Evolutionary conservation across 2,329 filamentous ascomycete species (phyloP).

Genomic region (Penicillium sp.): DNA sequence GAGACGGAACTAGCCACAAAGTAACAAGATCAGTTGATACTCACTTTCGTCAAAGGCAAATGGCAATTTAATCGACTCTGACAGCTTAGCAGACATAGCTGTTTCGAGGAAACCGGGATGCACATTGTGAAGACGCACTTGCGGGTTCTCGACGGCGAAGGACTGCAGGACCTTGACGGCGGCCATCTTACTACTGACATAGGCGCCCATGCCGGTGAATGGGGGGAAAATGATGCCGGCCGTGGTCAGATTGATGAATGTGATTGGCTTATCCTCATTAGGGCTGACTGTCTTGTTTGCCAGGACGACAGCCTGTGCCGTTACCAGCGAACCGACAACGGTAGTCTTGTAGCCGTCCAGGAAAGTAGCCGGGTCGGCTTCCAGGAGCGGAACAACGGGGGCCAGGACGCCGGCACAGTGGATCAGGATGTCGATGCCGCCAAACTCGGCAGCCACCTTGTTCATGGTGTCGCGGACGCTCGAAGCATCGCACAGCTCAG

Average conservation of each 20-base stretch:
- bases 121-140: conserved; percentile 16
- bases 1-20: neutral
- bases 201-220: conserved; percentile 12
- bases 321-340: conserved; percentile 6
- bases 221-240: conserved; percentile 11
- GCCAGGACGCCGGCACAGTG: conserved; percentile 10
- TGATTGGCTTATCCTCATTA: conserved; percentile 5
- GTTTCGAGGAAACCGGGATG: conserved; percentile 17
- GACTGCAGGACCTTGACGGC: conserved; percentile 12
- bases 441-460: conserved; percentile 9
- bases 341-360: conserved; percentile 8
- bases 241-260: conserved; percentile 8
- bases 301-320: conserved; percentile 8
- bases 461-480: neutral
- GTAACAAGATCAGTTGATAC: neutral
- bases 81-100: conserved; percentile 18
- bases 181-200: conserved; percentile 15
- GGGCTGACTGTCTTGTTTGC: conserved; percentile 4
- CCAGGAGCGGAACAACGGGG: conserved; percentile 8
- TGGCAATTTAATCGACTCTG: conserved; percentile 9
- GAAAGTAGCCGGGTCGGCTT: conserved; percentile 8
- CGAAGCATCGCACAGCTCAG: conserved; percentile 1
- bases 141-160: conserved; percentile 13
- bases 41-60: conserved; percentile 11
- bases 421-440: conserved; percentile 11